These are phyloP conservation scores for Vachellia pachyceras DNA, from an alignment of 306 rosid species.

Conservation along the genomic window DNA sequence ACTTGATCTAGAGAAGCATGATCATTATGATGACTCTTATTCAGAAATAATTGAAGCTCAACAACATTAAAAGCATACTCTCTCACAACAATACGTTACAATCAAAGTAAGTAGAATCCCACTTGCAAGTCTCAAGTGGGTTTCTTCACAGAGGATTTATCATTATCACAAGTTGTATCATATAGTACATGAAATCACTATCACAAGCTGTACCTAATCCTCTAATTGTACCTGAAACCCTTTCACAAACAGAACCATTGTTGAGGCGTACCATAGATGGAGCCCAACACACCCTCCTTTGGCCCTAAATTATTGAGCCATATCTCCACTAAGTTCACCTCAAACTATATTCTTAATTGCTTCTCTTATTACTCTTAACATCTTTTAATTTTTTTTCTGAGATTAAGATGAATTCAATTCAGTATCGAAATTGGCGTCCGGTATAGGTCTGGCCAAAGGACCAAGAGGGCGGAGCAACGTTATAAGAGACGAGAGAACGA, in stretches of 20 bases:
- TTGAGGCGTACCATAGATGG: neutral
- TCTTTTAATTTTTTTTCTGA: neutral
- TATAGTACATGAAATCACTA: neutral
- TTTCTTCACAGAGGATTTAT: slow-evolving; percentile 19
- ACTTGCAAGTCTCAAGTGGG: neutral
- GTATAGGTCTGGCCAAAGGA: slow-evolving; percentile 79
- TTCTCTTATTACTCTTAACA: neutral
- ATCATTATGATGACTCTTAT: neutral
- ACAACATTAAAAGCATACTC: slow-evolving; percentile 1
- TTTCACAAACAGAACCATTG: neutral
- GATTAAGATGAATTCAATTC: neutral
- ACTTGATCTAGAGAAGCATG: neutral
- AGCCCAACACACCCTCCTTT: too few relatives aligned
- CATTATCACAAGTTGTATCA: slow-evolving; percentile 14
- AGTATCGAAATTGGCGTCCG: slow-evolving; percentile 69
- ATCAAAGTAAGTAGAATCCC: slow-evolving; percentile 5
- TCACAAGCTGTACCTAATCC: too few relatives aligned
- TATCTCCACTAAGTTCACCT: neutral
- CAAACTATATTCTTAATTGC: neutral
- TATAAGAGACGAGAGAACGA: slow-evolving; percentile 56
- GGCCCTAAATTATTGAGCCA: neutral
- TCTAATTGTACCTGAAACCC: too few relatives aligned
- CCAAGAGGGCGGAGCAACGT: slow-evolving; percentile 75
- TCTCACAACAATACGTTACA: neutral
- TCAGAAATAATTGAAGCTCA: slow-evolving; percentile 29